phyloP scores from a whole-genome alignment of 192 early-diverging fungal genomes.

The Lobosporangium transversale region DNA sequence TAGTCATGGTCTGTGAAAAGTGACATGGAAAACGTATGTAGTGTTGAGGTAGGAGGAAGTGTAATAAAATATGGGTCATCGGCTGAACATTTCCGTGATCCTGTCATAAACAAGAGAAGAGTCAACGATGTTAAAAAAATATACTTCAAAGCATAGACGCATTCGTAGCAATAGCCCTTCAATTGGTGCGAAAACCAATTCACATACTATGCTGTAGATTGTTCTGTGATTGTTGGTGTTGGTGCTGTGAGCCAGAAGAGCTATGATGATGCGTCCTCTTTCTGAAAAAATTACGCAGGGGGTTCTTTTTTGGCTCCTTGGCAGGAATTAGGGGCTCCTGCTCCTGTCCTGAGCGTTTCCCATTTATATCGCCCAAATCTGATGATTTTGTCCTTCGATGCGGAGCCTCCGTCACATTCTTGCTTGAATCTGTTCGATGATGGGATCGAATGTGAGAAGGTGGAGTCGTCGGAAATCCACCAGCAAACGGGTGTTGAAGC shows the following conservation, averaged over 20 bases:
- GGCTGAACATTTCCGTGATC: slow-evolving; percentile 31
- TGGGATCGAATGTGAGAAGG: slow-evolving; percentile 17
- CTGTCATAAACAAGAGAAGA: neutral
- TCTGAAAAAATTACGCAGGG: slow-evolving; percentile 24
- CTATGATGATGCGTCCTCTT: slow-evolving; percentile 28
- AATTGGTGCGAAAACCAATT: neutral
- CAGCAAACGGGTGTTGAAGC: neutral
- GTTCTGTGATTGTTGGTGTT: slow-evolving; percentile 9
- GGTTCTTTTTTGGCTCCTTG: slow-evolving; percentile 35
- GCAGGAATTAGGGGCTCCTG: slow-evolving; percentile 20
- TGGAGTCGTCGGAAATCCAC: slow-evolving; percentile 11
- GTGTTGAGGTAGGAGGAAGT: slow-evolving; percentile 1
- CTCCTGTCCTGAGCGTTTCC: slow-evolving; percentile 15
- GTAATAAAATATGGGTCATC: slow-evolving; percentile 19
- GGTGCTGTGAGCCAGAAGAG: neutral
- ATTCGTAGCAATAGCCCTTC: no score
- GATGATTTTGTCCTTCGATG: slow-evolving; percentile 46
- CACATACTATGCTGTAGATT: neutral
- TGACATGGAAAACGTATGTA: slow-evolving; percentile 14
- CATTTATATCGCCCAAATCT: slow-evolving; percentile 21
- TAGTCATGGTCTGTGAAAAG: slow-evolving; percentile 27
- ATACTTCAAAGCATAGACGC: no score
- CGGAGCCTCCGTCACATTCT: slow-evolving; percentile 22
- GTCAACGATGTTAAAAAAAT: neutral
- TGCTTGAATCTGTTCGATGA: slow-evolving; percentile 38